Evolutionary conservation across 805 yeast species (phyloP).

Genomic region (Metschnikowia noctiluminum): DNA sequence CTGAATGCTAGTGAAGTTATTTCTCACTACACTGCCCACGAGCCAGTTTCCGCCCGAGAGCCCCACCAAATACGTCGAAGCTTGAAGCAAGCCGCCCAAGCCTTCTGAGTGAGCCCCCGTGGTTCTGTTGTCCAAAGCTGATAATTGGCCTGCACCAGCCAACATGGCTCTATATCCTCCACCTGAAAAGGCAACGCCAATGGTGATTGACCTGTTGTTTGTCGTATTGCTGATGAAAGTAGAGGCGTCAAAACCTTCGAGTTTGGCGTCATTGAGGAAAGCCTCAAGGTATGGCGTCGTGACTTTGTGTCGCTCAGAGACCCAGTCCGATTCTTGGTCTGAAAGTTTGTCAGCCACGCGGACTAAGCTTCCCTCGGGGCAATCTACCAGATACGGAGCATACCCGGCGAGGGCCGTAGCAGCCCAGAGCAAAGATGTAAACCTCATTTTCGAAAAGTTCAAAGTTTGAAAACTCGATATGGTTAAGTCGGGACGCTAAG

Average conservation of each 20-base stretch:
- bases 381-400: constrained; percentile 17
- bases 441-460: constrained; percentile 3
- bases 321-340: constrained; percentile 14
- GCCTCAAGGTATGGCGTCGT: constrained; percentile 44
- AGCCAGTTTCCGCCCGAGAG: constrained; percentile 51
- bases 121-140: constrained; percentile 77
- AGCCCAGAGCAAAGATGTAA: constrained; percentile 9
- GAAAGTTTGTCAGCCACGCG: constrained; percentile 14
- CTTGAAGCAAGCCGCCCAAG: constrained; percentile 21
- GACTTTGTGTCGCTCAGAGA: constrained; percentile 25
- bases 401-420: constrained; percentile 17
- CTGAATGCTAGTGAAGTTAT: constrained; percentile 54
- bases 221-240: constrained; percentile 34
- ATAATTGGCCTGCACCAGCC: constrained; percentile 76
- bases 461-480: background rate
- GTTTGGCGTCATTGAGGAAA: constrained; percentile 44
- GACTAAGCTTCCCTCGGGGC: constrained; percentile 14
- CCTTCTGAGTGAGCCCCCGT: constrained; percentile 20
- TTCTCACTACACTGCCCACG: constrained; percentile 60
- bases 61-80: constrained; percentile 19
- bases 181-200: constrained; percentile 67
- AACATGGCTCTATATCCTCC: constrained; percentile 94
- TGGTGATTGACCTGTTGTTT: constrained; percentile 38
- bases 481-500: background rate
- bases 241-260: constrained; percentile 47